A percentile compares a stretch with the other conserved stretches of the same genome.
Evolutionary conservation across 2,329 filamentous ascomycete species (phyloP).

Genomic region (Colletotrichum caudatum): DNA sequence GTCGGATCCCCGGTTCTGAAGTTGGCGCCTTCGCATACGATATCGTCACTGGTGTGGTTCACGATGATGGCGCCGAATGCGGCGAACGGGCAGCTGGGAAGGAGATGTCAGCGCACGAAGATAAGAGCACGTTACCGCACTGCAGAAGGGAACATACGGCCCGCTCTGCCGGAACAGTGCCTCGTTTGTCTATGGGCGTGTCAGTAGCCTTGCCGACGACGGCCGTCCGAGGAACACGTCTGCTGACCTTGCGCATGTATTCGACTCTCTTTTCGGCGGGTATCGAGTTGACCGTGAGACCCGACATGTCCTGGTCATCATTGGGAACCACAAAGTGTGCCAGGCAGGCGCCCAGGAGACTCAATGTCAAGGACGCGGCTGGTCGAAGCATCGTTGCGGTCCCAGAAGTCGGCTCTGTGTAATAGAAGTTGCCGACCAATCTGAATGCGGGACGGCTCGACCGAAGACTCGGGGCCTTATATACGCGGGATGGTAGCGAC

Average conservation of each 20-base stretch:
- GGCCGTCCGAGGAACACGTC: no score
- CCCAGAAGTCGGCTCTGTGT: no score
- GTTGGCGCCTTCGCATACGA: constrained; percentile 34
- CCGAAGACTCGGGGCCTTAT: background rate
- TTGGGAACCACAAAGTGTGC: constrained; percentile 27
- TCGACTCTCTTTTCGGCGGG: constrained; percentile 26
- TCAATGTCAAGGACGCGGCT: background rate
- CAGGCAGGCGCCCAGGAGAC: background rate
- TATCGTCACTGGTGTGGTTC: constrained; percentile 63
- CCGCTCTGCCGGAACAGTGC: constrained; percentile 32
- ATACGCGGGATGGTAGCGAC: background rate
- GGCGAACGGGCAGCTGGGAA: constrained; percentile 59
- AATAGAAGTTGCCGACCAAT: no score
- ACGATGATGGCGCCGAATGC: constrained; percentile 68
- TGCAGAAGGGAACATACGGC: background rate
- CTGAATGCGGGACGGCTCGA: no score
- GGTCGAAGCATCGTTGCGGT: constrained; percentile 4
- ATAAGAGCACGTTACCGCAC: background rate
- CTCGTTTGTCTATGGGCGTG: background rate
- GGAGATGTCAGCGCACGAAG: no score
- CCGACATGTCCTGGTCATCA: constrained; percentile 37
- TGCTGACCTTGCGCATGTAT: constrained; percentile 27
- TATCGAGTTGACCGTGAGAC: constrained; percentile 32
- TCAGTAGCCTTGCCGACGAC: background rate
- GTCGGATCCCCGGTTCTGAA: constrained; percentile 38